phyloP scores from a whole-genome alignment of 2,329 filamentous ascomycete species.

The Xylaria polymorpha region DNA sequence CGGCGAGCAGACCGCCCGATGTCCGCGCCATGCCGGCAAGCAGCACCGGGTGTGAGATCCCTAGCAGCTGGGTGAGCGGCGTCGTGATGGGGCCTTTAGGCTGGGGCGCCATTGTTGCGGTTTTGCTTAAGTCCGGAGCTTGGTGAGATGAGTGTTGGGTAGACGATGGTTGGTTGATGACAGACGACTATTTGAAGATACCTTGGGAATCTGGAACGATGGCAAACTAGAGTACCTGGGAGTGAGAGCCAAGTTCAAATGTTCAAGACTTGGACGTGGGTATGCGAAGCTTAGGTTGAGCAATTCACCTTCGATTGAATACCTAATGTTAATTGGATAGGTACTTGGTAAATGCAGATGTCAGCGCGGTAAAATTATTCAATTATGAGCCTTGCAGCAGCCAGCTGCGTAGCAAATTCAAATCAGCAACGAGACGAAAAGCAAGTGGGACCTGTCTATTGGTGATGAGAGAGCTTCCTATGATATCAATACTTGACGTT shows the following conservation, averaged over 20 bases:
- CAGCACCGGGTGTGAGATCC: conserved; percentile 88
- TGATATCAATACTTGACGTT: conserved; percentile 1
- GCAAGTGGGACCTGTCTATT: not conserved
- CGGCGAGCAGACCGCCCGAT: conserved; percentile 80
- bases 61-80: conserved; percentile 80
- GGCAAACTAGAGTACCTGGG: not conserved
- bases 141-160: conserved; percentile 6
- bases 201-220: not conserved
- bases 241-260: not conserved
- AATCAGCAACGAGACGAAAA: not conserved
- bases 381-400: not conserved
- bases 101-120: conserved; percentile 54
- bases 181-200: not conserved
- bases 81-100: conserved; percentile 72
- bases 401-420: not conserved
- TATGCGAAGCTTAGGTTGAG: not conserved
- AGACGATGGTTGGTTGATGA: not conserved
- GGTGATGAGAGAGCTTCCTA: not conserved
- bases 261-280: not conserved
- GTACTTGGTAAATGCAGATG: not conserved
- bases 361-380: not conserved
- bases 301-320: not conserved
- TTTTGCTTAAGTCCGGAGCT: not conserved
- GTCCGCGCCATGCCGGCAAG: conserved; percentile 95
- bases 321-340: not conserved